Conservation (phyloP, 768 basidiomycete genomes). For the Amanita subjunquillea region DNA sequence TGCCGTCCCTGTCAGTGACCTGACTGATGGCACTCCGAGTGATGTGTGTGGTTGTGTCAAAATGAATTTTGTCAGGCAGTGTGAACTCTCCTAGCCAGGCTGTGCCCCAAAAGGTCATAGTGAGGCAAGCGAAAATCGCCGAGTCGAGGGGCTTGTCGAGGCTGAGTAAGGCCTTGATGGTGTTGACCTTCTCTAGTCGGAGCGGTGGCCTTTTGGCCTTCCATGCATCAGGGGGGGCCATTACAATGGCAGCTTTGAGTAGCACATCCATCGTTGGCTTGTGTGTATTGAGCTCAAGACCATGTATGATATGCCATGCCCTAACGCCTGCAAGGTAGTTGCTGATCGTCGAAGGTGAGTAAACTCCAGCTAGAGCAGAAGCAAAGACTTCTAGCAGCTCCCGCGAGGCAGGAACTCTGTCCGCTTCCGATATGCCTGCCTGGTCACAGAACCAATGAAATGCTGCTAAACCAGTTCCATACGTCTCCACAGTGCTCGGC, state of each 20-base stretch:
- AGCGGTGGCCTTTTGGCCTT: conserved; percentile 19
- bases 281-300: conserved; percentile 19
- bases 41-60: conserved; percentile 19
- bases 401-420: neutral
- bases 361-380: neutral
- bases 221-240: conserved; percentile 21
- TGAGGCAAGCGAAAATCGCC: conserved; percentile 26
- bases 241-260: conserved; percentile 16
- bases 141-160: conserved; percentile 19
- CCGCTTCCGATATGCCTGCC: conserved; percentile 9
- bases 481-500: conserved; percentile 19
- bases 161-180: conserved; percentile 14
- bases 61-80: conserved; percentile 20
- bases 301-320: conserved; percentile 39
- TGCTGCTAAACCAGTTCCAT: conserved; percentile 24
- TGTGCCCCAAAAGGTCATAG: conserved; percentile 25
- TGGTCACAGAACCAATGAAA: conserved; percentile 32
- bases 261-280: conserved; percentile 15
- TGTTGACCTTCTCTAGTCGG: conserved; percentile 8
- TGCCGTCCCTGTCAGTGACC: conserved; percentile 15
- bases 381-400: neutral
- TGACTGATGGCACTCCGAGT: conserved; percentile 13
- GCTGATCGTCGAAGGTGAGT: conserved; percentile 16
- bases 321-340: conserved; percentile 28
- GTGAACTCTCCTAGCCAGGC: too few species aligned